Evolutionary conservation across 2,329 filamentous ascomycete species (phyloP).

Genomic region (Bipolaris sorokiniana): DNA sequence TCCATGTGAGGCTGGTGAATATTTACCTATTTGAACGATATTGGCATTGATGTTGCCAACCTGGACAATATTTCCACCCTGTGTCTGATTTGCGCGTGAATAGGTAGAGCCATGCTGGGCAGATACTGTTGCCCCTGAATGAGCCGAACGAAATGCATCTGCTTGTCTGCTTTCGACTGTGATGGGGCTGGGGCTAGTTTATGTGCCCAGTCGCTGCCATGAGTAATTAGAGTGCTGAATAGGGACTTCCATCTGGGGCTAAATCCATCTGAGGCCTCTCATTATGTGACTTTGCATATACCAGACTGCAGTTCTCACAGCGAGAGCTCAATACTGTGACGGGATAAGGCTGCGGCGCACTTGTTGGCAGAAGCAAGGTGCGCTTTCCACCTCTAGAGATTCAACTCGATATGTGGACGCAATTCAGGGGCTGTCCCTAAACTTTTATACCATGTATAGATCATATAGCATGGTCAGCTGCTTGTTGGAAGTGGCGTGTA

Average conservation of each 20-base stretch:
- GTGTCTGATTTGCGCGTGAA: not conserved
- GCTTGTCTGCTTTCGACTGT: not conserved
- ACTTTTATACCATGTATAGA: not conserved
- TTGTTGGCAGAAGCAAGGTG: not conserved
- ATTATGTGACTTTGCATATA: too few species aligned
- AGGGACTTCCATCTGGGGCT: not conserved
- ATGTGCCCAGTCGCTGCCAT: not conserved
- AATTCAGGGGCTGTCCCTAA: not conserved
- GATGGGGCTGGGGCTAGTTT: not conserved
- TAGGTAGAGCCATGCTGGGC: not conserved
- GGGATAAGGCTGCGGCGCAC: not conserved
- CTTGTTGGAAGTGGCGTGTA: not conserved
- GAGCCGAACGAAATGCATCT: not conserved
- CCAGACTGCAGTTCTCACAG: too few species aligned
- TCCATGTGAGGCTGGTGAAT: not conserved
- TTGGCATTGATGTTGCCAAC: not conserved
- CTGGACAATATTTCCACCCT: not conserved
- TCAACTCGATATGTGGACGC: not conserved
- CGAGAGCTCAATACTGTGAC: too few species aligned
- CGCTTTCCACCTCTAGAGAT: not conserved
- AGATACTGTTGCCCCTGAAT: not conserved
- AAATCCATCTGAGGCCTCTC: not conserved
- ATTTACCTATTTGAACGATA: not conserved
- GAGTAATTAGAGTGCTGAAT: not conserved
- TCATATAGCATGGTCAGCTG: not conserved